phyloP scores from a whole-genome alignment of 148 eudicot species.

The Bassia scoparia region DNA sequence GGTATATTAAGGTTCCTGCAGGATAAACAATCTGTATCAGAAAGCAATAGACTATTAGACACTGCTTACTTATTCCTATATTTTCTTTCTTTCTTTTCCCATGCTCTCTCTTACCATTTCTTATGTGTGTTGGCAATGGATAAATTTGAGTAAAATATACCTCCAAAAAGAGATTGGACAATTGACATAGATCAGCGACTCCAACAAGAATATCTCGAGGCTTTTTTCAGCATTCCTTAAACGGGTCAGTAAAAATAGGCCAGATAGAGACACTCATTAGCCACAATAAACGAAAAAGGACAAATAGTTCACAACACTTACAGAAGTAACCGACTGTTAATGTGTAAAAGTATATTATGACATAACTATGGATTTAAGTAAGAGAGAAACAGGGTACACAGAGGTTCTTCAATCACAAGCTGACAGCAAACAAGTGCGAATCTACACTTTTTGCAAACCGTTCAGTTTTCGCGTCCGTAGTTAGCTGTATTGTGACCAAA shows the following conservation, averaged over 20 bases:
- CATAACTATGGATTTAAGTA: too few relatives aligned
- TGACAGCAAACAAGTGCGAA: too few relatives aligned
- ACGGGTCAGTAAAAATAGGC: constrained; percentile 39
- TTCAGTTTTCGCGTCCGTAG: too few relatives aligned
- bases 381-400: too few relatives aligned
- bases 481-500: too few relatives aligned
- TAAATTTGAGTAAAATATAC: constrained; percentile 33
- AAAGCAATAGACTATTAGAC: not conserved
- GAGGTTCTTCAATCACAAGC: too few relatives aligned
- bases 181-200: constrained; percentile 66
- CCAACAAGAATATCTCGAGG: constrained; percentile 75
- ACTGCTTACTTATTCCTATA: not conserved
- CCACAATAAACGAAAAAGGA: not conserved
- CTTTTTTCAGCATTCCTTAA: constrained; percentile 62
- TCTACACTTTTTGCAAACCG: too few relatives aligned
- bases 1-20: constrained; percentile 86
- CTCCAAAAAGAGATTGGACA: constrained; percentile 89
- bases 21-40: constrained; percentile 1
- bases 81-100: not conserved
- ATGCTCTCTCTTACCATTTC: not conserved
- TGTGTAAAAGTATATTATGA: not conserved
- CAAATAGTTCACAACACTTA: not conserved
- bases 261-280: not conserved
- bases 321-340: not conserved
- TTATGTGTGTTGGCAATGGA: constrained; percentile 2